phyloP scores from a whole-genome alignment of 192 early-diverging fungal species.

The Linnemannia hyalina region DNA sequence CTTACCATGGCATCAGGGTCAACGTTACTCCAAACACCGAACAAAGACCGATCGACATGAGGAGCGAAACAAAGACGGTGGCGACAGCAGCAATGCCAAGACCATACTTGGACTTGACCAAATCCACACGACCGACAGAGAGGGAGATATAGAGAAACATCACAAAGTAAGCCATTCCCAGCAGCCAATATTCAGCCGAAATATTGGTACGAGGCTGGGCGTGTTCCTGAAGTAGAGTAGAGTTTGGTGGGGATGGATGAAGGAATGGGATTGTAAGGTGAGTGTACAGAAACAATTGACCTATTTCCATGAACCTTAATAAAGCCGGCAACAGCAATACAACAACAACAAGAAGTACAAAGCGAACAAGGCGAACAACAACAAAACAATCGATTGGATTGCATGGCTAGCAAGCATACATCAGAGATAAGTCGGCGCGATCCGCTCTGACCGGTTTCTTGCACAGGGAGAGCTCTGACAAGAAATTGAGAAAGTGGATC shows the following conservation, averaged over 20 bases:
- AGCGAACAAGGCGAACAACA: neutral
- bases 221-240: constrained; percentile 19
- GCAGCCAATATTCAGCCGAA: constrained; percentile 56
- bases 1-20: constrained; percentile 74
- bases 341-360: neutral
- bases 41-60: constrained; percentile 76
- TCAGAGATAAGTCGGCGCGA: constrained; percentile 43
- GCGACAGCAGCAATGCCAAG: constrained; percentile 76
- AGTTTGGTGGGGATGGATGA: neutral
- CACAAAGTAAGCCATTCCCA: constrained; percentile 70
- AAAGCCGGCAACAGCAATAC: neutral
- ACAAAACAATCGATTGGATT: neutral
- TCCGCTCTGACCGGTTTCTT: constrained; percentile 1
- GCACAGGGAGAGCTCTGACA: neutral
- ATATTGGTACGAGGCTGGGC: constrained; percentile 38
- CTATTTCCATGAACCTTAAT: constrained; percentile 1
- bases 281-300: neutral
- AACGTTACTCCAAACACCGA: constrained; percentile 69
- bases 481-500: constrained; percentile 9
- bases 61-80: constrained; percentile 72
- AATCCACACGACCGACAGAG: constrained; percentile 72
- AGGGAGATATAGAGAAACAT: constrained; percentile 79
- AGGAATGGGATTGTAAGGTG: neutral
- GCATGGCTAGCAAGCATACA: constrained; percentile 7
- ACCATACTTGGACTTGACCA: constrained; percentile 84